phyloP scores from a whole-genome alignment of 2,329 filamentous ascomycete species.

The Pseudofabraea citricarpa region DNA sequence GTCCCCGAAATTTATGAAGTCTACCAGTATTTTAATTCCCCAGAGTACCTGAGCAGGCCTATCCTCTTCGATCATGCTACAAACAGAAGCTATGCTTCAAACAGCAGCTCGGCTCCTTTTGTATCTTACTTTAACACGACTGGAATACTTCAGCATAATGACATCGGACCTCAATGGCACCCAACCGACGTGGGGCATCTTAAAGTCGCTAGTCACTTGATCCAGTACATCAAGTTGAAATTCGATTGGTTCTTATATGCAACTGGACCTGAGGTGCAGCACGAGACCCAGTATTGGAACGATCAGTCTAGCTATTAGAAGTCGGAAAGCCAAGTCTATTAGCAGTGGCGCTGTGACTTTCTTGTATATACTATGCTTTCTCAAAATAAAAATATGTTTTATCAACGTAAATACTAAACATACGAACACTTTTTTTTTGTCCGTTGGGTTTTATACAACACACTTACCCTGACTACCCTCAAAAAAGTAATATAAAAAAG shows the following conservation, averaged over 20 bases:
- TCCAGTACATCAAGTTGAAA: conserved; percentile 50
- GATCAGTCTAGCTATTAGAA: conserved; percentile 38
- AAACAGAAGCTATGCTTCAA: conserved; percentile 29
- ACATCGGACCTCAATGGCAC: conserved; percentile 53
- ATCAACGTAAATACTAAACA: too few relatives aligned
- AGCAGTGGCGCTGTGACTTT: too few relatives aligned
- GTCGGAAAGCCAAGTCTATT: too few relatives aligned
- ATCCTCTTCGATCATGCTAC: conserved; percentile 35
- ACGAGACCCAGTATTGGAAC: conserved; percentile 49
- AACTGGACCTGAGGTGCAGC: conserved; percentile 47
- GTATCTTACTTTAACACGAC: conserved; percentile 59
- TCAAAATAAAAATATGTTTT: too few relatives aligned
- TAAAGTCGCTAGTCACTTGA: conserved; percentile 55
- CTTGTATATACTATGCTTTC: too few relatives aligned
- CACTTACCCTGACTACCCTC: too few relatives aligned
- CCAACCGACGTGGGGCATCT: conserved; percentile 57
- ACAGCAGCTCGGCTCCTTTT: conserved; percentile 33
- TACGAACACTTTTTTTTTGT: too few relatives aligned
- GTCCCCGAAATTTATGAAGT: conserved; percentile 45
- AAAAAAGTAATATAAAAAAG: too few relatives aligned
- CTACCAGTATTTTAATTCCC: conserved; percentile 47
- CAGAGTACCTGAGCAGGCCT: conserved; percentile 34
- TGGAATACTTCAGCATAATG: conserved; percentile 57
- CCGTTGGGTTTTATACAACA: too few relatives aligned
- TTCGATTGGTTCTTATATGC: conserved; percentile 53